Evolutionary conservation across 108 stramenopile species (phyloP), one percentile per base, ranked within the genome.

Genomic region (Cylindrotheca fusiformis): DNA sequence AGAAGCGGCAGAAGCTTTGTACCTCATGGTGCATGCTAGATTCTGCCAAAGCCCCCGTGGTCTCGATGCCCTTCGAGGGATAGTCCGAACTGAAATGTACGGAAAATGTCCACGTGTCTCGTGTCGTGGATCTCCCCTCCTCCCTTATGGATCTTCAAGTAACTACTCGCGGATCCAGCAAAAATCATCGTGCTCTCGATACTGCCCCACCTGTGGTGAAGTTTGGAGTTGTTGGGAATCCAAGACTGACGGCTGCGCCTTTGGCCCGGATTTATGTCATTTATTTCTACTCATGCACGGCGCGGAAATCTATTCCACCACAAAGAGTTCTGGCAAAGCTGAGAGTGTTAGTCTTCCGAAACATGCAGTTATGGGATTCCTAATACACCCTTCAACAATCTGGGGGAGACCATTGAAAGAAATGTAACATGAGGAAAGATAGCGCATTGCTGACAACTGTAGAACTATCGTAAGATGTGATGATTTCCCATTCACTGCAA

Each of bases 211-310:
- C n/a, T 76, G 75, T 30, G 57, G 55, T 18, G 64, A 74, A 30
- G 48, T 70, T 8, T 79, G 71, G 55, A 51, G 62, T 52, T 63
- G 20, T 20, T 80, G 79, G 79, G 72, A 77, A 4, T 73, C 71
- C 12, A 71, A 69, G 59, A 68, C 78, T 0, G 73, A 79, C 63
- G 84, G 78, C 6, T 71, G 79, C 52, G 84, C 84, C 10, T 85
- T 79, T 78, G 81, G 74, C 52, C 74, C 71, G 24, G 72, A 74
- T 17, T 68, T 78, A 19, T 75, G 79, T 28, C 77, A 81, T 45
- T 49, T 85, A 51, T 75, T 81, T 23, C 52, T 80, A 22, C 45
- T 84, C 67, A 61, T 66, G 2, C 76, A 74, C 48, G 83, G 83
- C 2, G 48, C 21, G 6, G 58, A 78, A 14, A 32, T 82, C 2